Conservation (phyloP, 2,329 filamentous ascomycete genomes). For the Colletotrichum orchidophilum region DNA sequence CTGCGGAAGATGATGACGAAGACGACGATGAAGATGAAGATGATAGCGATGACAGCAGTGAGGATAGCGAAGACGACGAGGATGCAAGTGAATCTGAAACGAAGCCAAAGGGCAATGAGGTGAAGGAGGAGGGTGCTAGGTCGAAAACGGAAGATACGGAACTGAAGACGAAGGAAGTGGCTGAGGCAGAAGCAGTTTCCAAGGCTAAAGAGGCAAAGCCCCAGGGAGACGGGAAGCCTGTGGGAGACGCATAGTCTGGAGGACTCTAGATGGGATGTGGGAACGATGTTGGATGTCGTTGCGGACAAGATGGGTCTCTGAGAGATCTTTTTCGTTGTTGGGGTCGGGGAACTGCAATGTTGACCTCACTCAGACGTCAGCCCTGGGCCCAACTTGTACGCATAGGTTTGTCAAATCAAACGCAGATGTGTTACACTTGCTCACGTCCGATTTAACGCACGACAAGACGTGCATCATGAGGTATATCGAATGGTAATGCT, state of each 20-base stretch:
- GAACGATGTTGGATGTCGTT: background rate
- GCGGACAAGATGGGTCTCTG: background rate
- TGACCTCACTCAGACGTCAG: background rate
- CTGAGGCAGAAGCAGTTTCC: constrained; percentile 1
- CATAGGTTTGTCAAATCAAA: background rate
- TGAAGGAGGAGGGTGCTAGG: constrained; percentile 16
- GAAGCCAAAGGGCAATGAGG: constrained; percentile 27
- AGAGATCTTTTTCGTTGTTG: background rate
- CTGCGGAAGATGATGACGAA: constrained; percentile 37
- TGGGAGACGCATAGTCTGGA: background rate
- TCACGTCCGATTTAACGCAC: too few relatives aligned
- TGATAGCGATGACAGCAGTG: constrained; percentile 41
- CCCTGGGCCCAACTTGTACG: background rate
- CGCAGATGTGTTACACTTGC: background rate
- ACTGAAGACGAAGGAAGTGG: constrained; percentile 2
- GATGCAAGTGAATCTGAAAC: constrained; percentile 34
- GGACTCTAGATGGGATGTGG: background rate
- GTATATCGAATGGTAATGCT: too few relatives aligned
- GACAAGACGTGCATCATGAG: too few relatives aligned
- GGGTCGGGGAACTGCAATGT: background rate
- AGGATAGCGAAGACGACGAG: constrained; percentile 40
- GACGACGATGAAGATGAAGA: constrained; percentile 40
- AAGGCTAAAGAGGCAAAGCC: background rate
- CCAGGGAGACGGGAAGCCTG: background rate
- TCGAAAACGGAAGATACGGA: constrained; percentile 3